These are phyloP conservation scores for Capronia americana DNA, from an alignment of 2,329 filamentous ascomycete genomes.

Conservation along the genomic window DNA sequence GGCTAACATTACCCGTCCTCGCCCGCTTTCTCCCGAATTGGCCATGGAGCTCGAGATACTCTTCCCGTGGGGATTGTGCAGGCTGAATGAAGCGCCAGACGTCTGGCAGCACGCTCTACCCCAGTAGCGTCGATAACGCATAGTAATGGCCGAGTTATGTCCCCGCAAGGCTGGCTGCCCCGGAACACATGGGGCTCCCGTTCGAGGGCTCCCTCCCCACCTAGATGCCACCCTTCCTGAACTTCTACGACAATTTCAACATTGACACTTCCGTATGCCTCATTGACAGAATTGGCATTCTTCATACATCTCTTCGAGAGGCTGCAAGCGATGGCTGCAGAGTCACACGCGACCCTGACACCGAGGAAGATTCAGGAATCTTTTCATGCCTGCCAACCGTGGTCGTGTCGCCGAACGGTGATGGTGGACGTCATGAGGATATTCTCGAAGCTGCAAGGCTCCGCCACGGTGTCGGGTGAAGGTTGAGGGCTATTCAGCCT, in stretches of 20 bases:
- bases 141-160: not conserved
- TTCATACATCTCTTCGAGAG: not conserved
- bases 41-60: not conserved
- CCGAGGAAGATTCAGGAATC: not conserved
- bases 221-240: too few species aligned
- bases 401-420: not conserved
- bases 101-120: not conserved
- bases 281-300: not conserved
- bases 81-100: not conserved
- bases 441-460: conserved; percentile 15
- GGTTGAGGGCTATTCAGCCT: not conserved
- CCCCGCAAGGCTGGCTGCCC: not conserved
- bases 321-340: not conserved
- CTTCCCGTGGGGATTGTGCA: not conserved
- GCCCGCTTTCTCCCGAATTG: conserved; percentile 12
- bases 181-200: too few species aligned
- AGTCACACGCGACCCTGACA: not conserved
- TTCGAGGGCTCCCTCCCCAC: not conserved
- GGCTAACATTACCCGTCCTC: not conserved
- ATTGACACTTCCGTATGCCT: not conserved
- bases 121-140: not conserved
- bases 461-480: not conserved
- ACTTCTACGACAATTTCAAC: not conserved
- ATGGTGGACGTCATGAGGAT: not conserved
- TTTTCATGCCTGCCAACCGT: not conserved